Evolutionary conservation across 495 filamentous ascomycete species (phyloP), one percentile per base, ranked within the genome.

Genomic region (Filosporella fistucella): DNA sequence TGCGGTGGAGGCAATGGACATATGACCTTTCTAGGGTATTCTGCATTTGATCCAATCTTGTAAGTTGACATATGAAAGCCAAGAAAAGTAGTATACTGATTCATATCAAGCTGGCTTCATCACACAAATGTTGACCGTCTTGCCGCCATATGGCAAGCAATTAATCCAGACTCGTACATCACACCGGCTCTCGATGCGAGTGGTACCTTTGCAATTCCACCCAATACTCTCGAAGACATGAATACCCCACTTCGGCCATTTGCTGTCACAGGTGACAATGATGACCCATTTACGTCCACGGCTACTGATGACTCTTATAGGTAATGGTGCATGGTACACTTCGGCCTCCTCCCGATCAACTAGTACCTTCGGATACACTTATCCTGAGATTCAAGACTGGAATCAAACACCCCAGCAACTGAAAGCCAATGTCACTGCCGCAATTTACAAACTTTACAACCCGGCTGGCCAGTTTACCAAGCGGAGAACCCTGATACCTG

Each of bases 381-480:
- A 65, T 32, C 63, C 62, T 7, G 54, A 55, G 12, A 47, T 61
- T 13, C 8, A 54, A 17, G 58, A 60, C 35, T 60, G 54, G 54
- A 36, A 40, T 16, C 47, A 45, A 14, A 33, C 44, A 3, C 39
- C 44, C 3, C 17, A 13, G 1, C 34, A 57, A 18, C 48, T 55
- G 6, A 23, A 78, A 37, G 51, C 42, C 18, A 55, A 52, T 39
- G 49, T 56, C 49, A 51, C 25, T 7, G 57, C 62, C 9, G 55
- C 63, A 1, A 65, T 85, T 54, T 82, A 84, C 58, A 59, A 49
- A 7, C 64, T 81, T 0, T 84, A 84, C 61, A 75, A 72, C 17
- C 65, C 26, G 2, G 42, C 21, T 17, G 28, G 26, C 14, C 14
- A 33, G 1, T 39, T 40, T 13, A 18, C 21, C 5, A 47, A 42